Conservation (phyloP, 768 basidiomycete genomes). For the Suillus spraguei region DNA sequence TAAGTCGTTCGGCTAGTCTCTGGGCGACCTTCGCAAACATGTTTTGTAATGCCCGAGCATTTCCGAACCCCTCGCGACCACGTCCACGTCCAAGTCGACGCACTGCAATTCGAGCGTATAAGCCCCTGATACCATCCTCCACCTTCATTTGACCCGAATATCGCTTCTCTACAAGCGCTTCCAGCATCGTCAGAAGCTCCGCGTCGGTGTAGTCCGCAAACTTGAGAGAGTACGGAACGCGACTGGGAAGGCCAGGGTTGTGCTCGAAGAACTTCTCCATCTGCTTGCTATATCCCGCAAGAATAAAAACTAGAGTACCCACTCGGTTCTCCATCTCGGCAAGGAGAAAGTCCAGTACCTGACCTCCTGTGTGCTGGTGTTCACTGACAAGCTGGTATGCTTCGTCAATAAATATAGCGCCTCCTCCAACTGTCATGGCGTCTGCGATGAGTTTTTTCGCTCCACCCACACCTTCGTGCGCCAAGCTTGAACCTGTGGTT, state of each 20-base stretch:
- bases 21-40: conserved; percentile 47
- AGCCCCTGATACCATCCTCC: conserved; percentile 53
- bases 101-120: conserved; percentile 58
- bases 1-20: conserved; percentile 56
- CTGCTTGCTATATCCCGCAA: conserved; percentile 70
- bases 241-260: conserved; percentile 68
- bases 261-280: conserved; percentile 83
- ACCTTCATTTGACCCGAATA: conserved; percentile 54
- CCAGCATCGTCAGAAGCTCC: conserved; percentile 59
- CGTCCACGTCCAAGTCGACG: conserved; percentile 65
- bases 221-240: conserved; percentile 62
- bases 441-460: conserved; percentile 51
- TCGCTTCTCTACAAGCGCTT: conserved; percentile 46
- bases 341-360: conserved; percentile 69
- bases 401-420: conserved; percentile 70
- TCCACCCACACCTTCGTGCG: conserved; percentile 56
- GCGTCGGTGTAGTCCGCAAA: conserved; percentile 64
- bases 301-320: conserved; percentile 65
- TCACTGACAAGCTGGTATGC: conserved; percentile 64
- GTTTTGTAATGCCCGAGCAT: conserved; percentile 62
- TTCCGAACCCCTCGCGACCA: conserved; percentile 63
- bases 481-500: conserved; percentile 62
- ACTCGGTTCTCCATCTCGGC: conserved; percentile 77
- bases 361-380: conserved; percentile 49
- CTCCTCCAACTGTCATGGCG: conserved; percentile 56